A percentile compares a stretch with the other conserved stretches of the same genome.
These are phyloP conservation scores for Floccularia luteovirens DNA, from an alignment of 768 basidiomycete genomes.

Conservation along the genomic window DNA sequence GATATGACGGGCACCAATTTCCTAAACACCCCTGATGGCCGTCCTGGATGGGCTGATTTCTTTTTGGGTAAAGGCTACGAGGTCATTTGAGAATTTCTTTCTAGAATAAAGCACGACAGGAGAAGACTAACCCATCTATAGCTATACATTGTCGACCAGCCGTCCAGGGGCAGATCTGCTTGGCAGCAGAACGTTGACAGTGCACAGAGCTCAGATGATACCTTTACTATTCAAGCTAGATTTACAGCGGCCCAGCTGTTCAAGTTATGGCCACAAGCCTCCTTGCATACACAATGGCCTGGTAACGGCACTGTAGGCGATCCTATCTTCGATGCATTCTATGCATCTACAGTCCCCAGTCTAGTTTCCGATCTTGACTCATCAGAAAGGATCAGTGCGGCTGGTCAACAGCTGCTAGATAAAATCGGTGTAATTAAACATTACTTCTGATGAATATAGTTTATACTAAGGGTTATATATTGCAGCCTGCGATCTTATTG, in stretches of 20 bases:
- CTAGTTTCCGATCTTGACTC: conserved; percentile 19
- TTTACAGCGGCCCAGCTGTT: conserved; percentile 26
- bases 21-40: conserved; percentile 46
- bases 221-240: conserved; percentile 21
- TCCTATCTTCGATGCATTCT: conserved; percentile 29
- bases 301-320: conserved; percentile 34
- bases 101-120: neutral
- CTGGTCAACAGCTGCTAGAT: conserved; percentile 35
- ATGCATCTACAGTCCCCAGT: conserved; percentile 25
- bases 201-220: conserved; percentile 12
- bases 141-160: conserved; percentile 34
- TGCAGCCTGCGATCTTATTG: conserved; percentile 36
- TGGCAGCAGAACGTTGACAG: conserved; percentile 27
- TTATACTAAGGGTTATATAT: neutral
- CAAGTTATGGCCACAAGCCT: conserved; percentile 29
- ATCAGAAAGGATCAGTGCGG: conserved; percentile 29
- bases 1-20: conserved; percentile 47
- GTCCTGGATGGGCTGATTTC: conserved; percentile 51
- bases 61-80: conserved; percentile 43
- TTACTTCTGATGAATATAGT: neutral
- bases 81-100: conserved; percentile 16
- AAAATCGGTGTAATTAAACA: conserved; percentile 33
- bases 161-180: conserved; percentile 29
- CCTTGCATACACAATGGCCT: conserved; percentile 36
- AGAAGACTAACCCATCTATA: conserved; percentile 3